Evolutionary conservation across 306 rosid genomes (phyloP).

Genomic region (Herpetospermum pedunculosum): DNA sequence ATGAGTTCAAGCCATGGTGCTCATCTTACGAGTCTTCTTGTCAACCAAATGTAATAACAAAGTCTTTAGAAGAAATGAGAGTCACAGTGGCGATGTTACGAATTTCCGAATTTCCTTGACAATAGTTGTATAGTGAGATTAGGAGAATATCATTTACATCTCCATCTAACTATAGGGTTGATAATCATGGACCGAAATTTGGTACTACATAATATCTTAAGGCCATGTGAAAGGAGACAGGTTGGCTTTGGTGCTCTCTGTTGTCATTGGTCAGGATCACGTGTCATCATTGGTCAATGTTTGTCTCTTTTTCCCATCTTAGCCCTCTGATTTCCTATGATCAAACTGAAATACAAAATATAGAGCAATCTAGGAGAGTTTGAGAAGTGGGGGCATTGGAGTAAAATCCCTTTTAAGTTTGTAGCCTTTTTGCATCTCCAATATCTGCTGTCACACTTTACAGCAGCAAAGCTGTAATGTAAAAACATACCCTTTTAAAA

Average conservation of each 20-base stretch:
- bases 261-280: not conserved
- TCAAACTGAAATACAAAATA: not conserved
- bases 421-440: not conserved
- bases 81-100: too few species aligned
- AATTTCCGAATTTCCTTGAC: too few species aligned
- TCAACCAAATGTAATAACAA: too few species aligned
- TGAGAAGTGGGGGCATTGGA: conserved; percentile 1
- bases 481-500: not conserved
- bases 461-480: conserved; percentile 1
- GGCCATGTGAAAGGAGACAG: conserved; percentile 9
- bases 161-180: not conserved
- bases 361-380: not conserved
- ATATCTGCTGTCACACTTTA: not conserved
- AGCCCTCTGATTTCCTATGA: not conserved
- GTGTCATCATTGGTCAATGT: not conserved
- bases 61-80: too few species aligned
- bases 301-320: not conserved
- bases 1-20: too few species aligned
- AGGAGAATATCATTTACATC: too few species aligned
- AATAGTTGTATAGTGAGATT: too few species aligned
- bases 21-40: too few species aligned
- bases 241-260: not conserved
- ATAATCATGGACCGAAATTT: not conserved
- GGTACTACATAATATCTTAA: not conserved
- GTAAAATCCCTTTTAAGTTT: not conserved